Conservation (phyloP, 2,329 filamentous ascomycete genomes). For the Tolypocladium ovalisporum region DNA sequence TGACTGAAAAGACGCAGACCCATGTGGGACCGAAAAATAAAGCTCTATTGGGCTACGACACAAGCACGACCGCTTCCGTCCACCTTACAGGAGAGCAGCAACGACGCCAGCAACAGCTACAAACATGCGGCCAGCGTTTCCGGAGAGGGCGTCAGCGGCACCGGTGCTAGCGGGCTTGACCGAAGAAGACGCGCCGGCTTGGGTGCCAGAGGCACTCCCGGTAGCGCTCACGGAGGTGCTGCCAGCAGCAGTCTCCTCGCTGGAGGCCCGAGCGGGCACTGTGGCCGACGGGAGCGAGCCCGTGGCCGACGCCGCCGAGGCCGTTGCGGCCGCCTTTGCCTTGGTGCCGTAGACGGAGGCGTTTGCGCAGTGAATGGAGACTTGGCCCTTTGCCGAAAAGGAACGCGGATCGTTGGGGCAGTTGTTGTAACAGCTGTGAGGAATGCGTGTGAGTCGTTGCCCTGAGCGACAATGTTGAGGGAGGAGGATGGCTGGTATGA, state of each 20-base stretch:
- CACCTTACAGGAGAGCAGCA: slow-evolving; percentile 22
- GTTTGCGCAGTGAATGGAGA: slow-evolving; percentile 33
- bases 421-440: slow-evolving; percentile 42
- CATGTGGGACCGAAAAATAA: background rate
- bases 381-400: slow-evolving; percentile 22
- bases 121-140: slow-evolving; percentile 21
- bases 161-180: slow-evolving; percentile 12
- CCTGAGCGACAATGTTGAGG: background rate
- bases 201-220: slow-evolving; percentile 6
- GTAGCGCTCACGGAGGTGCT: slow-evolving; percentile 9
- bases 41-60: background rate
- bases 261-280: slow-evolving; percentile 10
- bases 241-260: slow-evolving; percentile 10
- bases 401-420: slow-evolving; percentile 37
- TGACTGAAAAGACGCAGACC: background rate
- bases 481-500: too few species aligned
- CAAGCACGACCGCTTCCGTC: background rate
- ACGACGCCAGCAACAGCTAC: slow-evolving; percentile 26
- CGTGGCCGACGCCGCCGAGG: background rate
- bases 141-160: slow-evolving; percentile 13
- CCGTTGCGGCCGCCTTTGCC: slow-evolving; percentile 13
- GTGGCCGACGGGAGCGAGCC: slow-evolving; percentile 1
- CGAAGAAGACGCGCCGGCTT: slow-evolving; percentile 4
- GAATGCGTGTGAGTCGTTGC: slow-evolving; percentile 1
- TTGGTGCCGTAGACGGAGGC: slow-evolving; percentile 31